A percentile compares a stretch with the other conserved stretches of the same genome.
Evolutionary conservation across 2,329 filamentous ascomycete genomes (phyloP).

Genomic region (Aspergillus neoniger): DNA sequence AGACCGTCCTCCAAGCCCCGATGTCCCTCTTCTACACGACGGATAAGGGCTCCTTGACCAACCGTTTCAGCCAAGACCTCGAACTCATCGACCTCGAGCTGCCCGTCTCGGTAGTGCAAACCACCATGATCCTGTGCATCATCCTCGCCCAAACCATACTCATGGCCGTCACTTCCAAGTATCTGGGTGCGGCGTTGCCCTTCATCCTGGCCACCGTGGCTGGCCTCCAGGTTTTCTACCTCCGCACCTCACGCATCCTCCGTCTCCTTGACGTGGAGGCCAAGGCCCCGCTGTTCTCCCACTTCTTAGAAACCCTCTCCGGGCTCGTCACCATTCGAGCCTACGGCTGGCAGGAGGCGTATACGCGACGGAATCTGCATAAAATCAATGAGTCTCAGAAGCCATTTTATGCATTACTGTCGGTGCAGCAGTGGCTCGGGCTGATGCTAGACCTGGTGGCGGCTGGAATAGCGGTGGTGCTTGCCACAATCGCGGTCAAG

Average conservation of each 20-base stretch:
- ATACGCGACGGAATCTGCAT: conserved; percentile 40
- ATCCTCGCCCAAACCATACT: conserved; percentile 22
- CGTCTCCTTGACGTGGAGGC: conserved; percentile 57
- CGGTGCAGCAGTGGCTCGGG: conserved; percentile 48
- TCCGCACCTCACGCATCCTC: conserved; percentile 50
- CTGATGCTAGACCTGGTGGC: conserved; percentile 50
- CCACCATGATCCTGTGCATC: conserved; percentile 14
- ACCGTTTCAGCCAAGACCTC: conserved; percentile 42
- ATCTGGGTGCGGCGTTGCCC: conserved; percentile 44
- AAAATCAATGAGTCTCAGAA: conserved; percentile 46
- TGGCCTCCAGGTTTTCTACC: conserved; percentile 49
- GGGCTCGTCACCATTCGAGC: conserved; percentile 55
- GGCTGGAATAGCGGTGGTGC: conserved; percentile 42
- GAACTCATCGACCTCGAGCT: conserved; percentile 48
- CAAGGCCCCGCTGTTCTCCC: conserved; percentile 53
- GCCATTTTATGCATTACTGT: conserved; percentile 50
- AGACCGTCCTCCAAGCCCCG: conserved; percentile 6
- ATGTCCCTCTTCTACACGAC: conserved; percentile 11
- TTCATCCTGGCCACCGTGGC: conserved; percentile 41
- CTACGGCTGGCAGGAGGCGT: conserved; percentile 49
- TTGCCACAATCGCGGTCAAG: conserved; percentile 47
- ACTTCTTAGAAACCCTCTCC: conserved; percentile 53
- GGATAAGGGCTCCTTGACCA: conserved; percentile 10
- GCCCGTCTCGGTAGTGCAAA: conserved; percentile 27
- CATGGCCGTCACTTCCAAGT: conserved; percentile 44